Evolutionary conservation across 805 yeast species (phyloP).

Genomic region (Candida berthetii): DNA sequence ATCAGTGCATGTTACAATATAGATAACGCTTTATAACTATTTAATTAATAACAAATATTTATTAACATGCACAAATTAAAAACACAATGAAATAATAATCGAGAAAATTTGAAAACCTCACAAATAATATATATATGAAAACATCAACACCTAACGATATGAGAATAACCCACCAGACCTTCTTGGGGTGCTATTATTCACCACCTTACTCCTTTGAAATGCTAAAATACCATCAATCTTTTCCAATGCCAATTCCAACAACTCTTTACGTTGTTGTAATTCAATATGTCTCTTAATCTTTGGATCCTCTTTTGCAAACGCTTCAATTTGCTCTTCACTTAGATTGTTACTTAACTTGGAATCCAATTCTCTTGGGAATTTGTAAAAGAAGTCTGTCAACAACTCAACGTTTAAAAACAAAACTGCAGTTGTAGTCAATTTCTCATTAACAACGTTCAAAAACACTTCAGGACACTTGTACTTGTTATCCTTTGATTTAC

Average conservation of each 20-base stretch:
- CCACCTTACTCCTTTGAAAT: conserved; percentile 22
- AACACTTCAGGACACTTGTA: conserved; percentile 94
- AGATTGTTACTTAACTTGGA: conserved; percentile 57
- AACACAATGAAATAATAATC: too few species aligned
- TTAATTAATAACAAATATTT: too few species aligned
- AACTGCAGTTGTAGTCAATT: conserved; percentile 89
- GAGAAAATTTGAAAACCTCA: too few species aligned
- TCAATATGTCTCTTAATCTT: conserved; percentile 87
- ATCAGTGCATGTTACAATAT: too few species aligned
- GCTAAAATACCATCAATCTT: conserved; percentile 64
- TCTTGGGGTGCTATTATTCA: conserved; percentile 8
- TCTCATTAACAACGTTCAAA: conserved; percentile 86
- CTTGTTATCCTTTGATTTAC: conserved; percentile 74
- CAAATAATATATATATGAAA: too few species aligned
- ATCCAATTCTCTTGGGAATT: conserved; percentile 93
- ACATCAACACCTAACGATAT: neutral
- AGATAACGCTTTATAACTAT: too few species aligned
- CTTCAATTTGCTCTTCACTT: conserved; percentile 72
- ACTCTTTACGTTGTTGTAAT: conserved; percentile 86
- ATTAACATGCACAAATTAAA: too few species aligned
- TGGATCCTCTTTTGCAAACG: conserved; percentile 92
- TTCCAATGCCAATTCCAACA: conserved; percentile 73
- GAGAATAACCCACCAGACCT: neutral
- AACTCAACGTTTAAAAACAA: conserved; percentile 90
- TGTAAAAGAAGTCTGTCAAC: conserved; percentile 90